These are phyloP conservation scores for Albifimbria verrucaria DNA, from an alignment of 2,329 filamentous ascomycete genomes.

Conservation along the genomic window DNA sequence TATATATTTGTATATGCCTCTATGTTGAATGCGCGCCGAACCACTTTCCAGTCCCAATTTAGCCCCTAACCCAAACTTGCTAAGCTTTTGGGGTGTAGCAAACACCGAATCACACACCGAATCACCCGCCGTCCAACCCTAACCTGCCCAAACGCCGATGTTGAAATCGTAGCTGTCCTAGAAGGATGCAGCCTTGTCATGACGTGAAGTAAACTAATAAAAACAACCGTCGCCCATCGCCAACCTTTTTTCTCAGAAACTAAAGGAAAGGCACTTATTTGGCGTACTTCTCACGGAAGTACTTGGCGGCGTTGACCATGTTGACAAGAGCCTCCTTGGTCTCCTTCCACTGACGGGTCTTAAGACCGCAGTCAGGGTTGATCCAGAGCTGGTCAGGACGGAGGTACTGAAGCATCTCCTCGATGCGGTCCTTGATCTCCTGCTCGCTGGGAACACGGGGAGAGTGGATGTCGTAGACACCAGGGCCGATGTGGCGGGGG, in stretches of 20 bases:
- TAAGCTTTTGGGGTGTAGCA: conserved; percentile 34
- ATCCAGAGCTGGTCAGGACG: conserved; percentile 99
- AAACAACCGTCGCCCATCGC: conserved; percentile 8
- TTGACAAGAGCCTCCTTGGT: conserved; percentile 94
- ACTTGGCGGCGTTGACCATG: conserved; percentile 98
- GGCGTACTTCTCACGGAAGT: conserved; percentile 86
- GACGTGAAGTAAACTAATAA: conserved; percentile 8
- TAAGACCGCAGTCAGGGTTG: conserved; percentile 98
- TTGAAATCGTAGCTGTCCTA: conserved; percentile 52
- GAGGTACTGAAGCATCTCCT: conserved; percentile 97
- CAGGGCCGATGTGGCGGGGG: conserved; percentile 96
- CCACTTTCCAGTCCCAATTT: conserved; percentile 18
- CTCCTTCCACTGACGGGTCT: conserved; percentile 98
- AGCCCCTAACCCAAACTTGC: conserved; percentile 25
- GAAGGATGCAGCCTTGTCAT: conserved; percentile 31
- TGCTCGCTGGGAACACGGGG: conserved; percentile 94
- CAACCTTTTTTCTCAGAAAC: conserved; percentile 7
- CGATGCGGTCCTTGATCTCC: conserved; percentile 97
- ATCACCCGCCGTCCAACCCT: conserved; percentile 32
- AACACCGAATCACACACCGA: conserved; percentile 31
- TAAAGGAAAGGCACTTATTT: conserved; percentile 43
- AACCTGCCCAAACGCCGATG: conserved; percentile 48
- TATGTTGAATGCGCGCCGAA: conserved; percentile 38
- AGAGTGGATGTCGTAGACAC: conserved; percentile 99
- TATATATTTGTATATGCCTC: conserved; percentile 35